Evolutionary conservation across 805 yeast species (phyloP), one percentile per base, ranked within the genome.

Genomic region (Lachancea thermotolerans): DNA sequence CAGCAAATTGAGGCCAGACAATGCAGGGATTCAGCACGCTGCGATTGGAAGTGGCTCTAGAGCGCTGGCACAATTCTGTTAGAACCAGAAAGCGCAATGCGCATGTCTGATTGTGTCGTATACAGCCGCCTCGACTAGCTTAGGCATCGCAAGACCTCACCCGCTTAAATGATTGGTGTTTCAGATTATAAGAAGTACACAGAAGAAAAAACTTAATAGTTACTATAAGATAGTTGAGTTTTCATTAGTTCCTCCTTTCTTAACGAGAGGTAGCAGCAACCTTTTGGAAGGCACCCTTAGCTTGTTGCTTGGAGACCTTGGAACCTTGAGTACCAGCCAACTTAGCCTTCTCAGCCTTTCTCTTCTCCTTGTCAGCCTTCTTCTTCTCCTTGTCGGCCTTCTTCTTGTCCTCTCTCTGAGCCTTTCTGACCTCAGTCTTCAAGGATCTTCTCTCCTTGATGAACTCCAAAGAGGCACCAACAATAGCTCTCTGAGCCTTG

Each of bases 401-500:
- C 67, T 81, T 77, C 74, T 93, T 88, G 71, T 80, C 85, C 56
- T 87, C 93, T 81, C 97, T 95, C 72, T 88, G 83, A 65, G 96
- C 96, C 82, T 89, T 86, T 82, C 96, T 93, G 69, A 83, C 90
- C 74, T 90, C 95, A 72, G 99, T 96, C 78, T 89, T 88, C 72
- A 79, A 77, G 66, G 85, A 69, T 79, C 97, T 89, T 84, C 95
- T 88, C 81, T 91, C 96, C 78, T 87, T 91, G 79, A 93, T 93
- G 71, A 89, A 83, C 62, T 93, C 99, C 66, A 93, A 79, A 68
- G 99, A 87, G 71, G 98, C 99, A 82, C 99, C 99, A 62, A 91
- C 98, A 71, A 93, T 84, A 58, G 95, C 96, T 83, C 99, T 93
- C 80, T 90, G 97, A 75, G 85, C 81, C 85, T 93, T 93, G 75